A percentile compares a stretch with the other conserved stretches of the same genome.
Conservation (phyloP, 345 rosid species). For the Eutrema japonicum region DNA sequence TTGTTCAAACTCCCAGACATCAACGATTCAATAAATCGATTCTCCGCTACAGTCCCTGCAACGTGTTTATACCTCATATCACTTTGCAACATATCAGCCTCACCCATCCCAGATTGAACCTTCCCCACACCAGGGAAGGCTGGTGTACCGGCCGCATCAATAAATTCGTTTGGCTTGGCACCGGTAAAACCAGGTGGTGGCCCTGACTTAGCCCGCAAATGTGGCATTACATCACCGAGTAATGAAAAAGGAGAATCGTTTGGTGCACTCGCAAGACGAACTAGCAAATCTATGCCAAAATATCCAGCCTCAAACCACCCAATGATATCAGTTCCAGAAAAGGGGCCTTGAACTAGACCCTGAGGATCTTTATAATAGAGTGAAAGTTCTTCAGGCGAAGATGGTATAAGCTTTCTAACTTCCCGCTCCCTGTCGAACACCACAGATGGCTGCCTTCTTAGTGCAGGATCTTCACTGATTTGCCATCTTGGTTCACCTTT, state of each 20-base stretch:
- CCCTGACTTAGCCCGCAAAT: conserved; percentile 89
- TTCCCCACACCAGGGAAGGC: conserved; percentile 57
- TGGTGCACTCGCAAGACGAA: conserved; percentile 68
- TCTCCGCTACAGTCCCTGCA: conserved; percentile 80
- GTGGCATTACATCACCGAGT: conserved; percentile 99
- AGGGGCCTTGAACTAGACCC: conserved; percentile 93
- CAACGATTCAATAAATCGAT: conserved; percentile 90
- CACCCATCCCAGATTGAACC: conserved; percentile 49
- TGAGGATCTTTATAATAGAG: conserved; percentile 93
- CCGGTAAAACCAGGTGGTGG: conserved; percentile 95
- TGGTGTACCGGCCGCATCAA: conserved; percentile 56
- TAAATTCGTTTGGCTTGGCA: conserved; percentile 65
- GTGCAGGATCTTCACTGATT: conserved; percentile 56
- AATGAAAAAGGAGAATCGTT: conserved; percentile 67
- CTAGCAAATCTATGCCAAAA: conserved; percentile 91
- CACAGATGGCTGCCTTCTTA: conserved; percentile 64
- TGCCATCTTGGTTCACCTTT: conserved; percentile 65
- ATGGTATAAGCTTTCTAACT: conserved; percentile 57
- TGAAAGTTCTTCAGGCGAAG: conserved; percentile 73
- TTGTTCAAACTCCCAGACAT: conserved; percentile 66
- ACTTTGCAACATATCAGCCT: conserved; percentile 57
- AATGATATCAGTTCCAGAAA: conserved; percentile 83
- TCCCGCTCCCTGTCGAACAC: conserved; percentile 77
- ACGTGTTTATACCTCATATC: conserved; percentile 61
- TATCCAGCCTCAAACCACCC: conserved; percentile 99